phyloP scores from a whole-genome alignment of 352 stramenopile species.

The Pythium coloratum region DNA sequence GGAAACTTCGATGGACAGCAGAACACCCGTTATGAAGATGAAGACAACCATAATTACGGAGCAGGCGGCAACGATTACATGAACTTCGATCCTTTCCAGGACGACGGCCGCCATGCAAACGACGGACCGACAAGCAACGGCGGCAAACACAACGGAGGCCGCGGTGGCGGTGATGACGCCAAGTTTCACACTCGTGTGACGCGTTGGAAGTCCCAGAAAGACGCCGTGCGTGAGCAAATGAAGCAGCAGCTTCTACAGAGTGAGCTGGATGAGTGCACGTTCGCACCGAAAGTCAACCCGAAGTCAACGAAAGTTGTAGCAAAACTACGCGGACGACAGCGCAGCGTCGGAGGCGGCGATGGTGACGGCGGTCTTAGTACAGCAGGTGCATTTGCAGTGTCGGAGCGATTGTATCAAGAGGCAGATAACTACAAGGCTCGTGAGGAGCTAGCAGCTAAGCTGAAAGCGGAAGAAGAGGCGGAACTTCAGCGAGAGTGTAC shows the following conservation, averaged over 20 bases:
- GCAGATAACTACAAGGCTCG: constrained; percentile 72
- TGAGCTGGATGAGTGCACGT: constrained; percentile 79
- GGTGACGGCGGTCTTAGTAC: constrained; percentile 28
- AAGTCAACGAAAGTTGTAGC: constrained; percentile 73
- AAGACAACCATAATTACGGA: constrained; percentile 13
- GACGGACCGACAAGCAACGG: background rate
- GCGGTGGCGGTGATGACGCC: constrained; percentile 28
- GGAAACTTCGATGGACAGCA: background rate
- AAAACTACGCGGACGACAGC: constrained; percentile 51
- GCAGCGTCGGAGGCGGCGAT: constrained; percentile 13
- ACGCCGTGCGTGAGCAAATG: constrained; percentile 72
- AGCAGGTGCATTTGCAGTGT: constrained; percentile 36
- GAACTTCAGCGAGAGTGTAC: constrained; percentile 74
- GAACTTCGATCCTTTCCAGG: constrained; percentile 17
- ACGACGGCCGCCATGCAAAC: constrained; percentile 2
- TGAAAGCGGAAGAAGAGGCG: constrained; percentile 73
- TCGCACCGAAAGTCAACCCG: constrained; percentile 68
- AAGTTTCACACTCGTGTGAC: constrained; percentile 75
- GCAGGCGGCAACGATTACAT: background rate
- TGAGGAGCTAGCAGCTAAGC: constrained; percentile 58
- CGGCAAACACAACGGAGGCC: constrained; percentile 9
- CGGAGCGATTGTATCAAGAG: constrained; percentile 76
- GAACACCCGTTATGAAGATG: constrained; percentile 6
- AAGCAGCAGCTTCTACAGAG: constrained; percentile 76
- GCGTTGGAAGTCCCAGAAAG: constrained; percentile 79